phyloP scores from a whole-genome alignment of 805 yeast genomes.

The Kodamaea restingae region DNA sequence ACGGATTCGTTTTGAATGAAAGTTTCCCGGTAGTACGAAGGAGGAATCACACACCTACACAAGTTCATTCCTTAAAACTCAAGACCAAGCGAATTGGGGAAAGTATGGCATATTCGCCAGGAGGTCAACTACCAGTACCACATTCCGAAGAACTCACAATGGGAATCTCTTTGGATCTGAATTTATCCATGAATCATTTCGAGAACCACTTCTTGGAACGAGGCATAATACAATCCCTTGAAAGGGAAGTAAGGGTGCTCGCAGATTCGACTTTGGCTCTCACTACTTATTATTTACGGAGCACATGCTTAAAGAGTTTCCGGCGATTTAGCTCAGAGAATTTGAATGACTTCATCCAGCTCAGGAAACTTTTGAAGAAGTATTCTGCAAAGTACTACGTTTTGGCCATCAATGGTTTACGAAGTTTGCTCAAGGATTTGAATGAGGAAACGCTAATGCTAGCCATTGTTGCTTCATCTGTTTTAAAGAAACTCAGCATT shows the following conservation, averaged over 20 bases:
- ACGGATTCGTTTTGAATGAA: neutral
- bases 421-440: conserved; percentile 5
- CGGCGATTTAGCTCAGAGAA: neutral
- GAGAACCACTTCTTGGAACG: conserved; percentile 7
- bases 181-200: conserved; percentile 8
- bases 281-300: conserved; percentile 10
- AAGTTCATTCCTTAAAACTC: too few species aligned
- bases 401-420: conserved; percentile 10
- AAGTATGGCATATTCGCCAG: too few species aligned
- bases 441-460: conserved; percentile 9
- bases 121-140: too few species aligned
- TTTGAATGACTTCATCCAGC: neutral
- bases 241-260: conserved; percentile 4
- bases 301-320: conserved; percentile 9
- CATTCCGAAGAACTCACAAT: too few species aligned
- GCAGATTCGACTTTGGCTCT: conserved; percentile 9
- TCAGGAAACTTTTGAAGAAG: neutral
- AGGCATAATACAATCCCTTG: conserved; percentile 3
- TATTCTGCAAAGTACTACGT: conserved; percentile 14
- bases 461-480: conserved; percentile 17
- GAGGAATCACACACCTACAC: neutral
- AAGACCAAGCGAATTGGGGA: too few species aligned
- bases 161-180: neutral
- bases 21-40: neutral
- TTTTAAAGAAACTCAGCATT: conserved; percentile 20